These are phyloP conservation scores for Aegilops sharonensis DNA, from an alignment of 176 grass and related monocot genomes.

Conservation along the genomic window DNA sequence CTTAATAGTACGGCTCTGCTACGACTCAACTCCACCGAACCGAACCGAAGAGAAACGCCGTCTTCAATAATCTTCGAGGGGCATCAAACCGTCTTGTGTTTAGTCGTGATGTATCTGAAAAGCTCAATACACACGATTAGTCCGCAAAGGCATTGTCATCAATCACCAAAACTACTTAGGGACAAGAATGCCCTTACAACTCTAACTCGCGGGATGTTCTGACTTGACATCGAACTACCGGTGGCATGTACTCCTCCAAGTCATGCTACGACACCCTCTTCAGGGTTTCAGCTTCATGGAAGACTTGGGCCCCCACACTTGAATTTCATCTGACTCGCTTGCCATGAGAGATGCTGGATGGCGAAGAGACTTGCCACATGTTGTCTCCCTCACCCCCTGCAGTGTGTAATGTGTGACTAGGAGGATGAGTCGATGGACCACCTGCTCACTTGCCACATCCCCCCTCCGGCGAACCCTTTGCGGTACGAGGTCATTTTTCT, in stretches of 20 bases:
- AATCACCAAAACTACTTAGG: too few species aligned
- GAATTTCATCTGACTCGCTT: background rate
- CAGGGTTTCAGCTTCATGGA: background rate
- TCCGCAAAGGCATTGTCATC: too few species aligned
- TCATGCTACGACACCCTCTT: background rate
- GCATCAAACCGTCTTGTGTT: too few species aligned
- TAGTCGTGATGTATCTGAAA: too few species aligned
- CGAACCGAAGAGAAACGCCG: too few species aligned
- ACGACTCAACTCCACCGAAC: too few species aligned
- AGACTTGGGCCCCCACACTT: too few species aligned
- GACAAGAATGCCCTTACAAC: too few species aligned
- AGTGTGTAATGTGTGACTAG: background rate
- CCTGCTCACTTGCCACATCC: background rate
- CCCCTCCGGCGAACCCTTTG: background rate
- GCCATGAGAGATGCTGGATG: background rate
- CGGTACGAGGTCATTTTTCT: background rate
- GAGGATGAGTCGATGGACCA: background rate
- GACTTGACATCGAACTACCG: background rate
- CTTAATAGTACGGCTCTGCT: too few species aligned
- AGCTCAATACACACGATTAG: too few species aligned
- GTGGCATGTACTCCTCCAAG: background rate
- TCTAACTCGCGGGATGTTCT: background rate
- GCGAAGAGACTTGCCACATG: background rate
- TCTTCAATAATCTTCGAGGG: too few species aligned
- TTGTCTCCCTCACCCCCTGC: background rate